Conservation (phyloP, 148 eudicot genomes). For the Tetragonia tetragonoides region DNA sequence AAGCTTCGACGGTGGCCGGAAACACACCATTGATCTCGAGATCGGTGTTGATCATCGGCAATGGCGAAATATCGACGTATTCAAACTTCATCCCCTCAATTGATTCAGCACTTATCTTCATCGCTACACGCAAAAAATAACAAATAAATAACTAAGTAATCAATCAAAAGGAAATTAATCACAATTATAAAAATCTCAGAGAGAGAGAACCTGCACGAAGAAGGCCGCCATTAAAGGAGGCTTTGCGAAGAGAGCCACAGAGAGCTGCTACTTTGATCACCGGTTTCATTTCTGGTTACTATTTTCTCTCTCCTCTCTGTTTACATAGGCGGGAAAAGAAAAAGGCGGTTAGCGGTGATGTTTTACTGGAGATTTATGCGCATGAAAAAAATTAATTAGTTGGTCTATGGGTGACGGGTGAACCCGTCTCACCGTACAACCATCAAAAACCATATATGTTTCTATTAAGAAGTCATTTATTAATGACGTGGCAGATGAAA, state of each 20-base stretch:
- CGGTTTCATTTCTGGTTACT: not conserved
- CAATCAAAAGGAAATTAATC: not conserved
- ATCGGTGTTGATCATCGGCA: constrained; percentile 74
- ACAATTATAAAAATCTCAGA: not conserved
- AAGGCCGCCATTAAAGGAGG: constrained; percentile 65
- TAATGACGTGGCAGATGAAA: too few species aligned
- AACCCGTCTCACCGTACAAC: too few species aligned
- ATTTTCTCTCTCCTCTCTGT: not conserved
- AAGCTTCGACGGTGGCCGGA: constrained; percentile 58
- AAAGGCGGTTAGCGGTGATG: too few species aligned
- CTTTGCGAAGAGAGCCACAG: constrained; percentile 77
- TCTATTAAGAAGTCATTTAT: too few species aligned
- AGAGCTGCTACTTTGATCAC: constrained; percentile 60
- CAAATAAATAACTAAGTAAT: too few species aligned
- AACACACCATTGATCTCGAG: constrained; percentile 53
- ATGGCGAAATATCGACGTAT: constrained; percentile 53
- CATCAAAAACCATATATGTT: too few species aligned
- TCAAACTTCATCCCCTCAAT: constrained; percentile 54
- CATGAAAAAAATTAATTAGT: too few species aligned
- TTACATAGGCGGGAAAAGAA: not conserved
- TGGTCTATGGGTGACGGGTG: too few species aligned
- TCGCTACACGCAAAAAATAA: constrained; percentile 37
- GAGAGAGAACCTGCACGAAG: constrained; percentile 49
- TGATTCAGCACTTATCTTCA: constrained; percentile 46
- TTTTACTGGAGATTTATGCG: too few species aligned